phyloP scores from a whole-genome alignment of 192 early-diverging fungal species.

The Diversispora epigaea region DNA sequence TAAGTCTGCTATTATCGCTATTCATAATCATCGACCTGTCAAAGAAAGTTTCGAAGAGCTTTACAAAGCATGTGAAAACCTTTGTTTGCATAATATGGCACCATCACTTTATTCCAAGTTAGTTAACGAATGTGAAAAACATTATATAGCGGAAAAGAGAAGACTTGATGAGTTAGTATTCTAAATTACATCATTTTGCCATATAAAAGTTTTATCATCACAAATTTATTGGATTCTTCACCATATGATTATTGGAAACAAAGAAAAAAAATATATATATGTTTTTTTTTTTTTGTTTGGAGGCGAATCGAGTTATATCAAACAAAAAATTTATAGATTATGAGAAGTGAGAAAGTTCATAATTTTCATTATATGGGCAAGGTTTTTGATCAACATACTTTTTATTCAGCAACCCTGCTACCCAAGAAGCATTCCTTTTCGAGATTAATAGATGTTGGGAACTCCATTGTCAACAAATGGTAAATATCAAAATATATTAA shows the following conservation, averaged over 20 bases:
- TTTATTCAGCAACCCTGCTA: no score
- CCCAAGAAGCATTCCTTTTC: conserved; percentile 44
- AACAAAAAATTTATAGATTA: no score
- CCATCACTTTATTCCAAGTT: conserved; percentile 62
- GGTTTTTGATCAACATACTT: no score
- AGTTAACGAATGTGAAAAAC: conserved; percentile 52
- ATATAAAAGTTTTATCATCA: no score
- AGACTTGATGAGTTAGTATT: conserved; percentile 37
- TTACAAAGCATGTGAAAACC: conserved; percentile 81
- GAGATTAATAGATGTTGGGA: conserved; percentile 60
- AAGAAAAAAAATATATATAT: no score
- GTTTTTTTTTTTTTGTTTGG: neutral
- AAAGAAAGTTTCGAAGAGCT: conserved; percentile 76
- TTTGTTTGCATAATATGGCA: conserved; percentile 74
- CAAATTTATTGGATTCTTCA: no score
- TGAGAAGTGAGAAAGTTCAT: no score
- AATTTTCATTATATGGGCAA: no score
- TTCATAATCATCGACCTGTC: conserved; percentile 62
- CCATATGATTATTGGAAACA: no score
- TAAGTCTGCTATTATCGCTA: conserved; percentile 68
- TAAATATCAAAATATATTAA: conserved; percentile 24
- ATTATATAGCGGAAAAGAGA: conserved; percentile 52
- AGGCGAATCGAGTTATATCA: no score
- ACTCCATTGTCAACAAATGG: conserved; percentile 68
- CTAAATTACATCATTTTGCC: no score